These are phyloP conservation scores for Salicornia ramosissima DNA, from an alignment of 148 eudicot genomes.

Conservation along the genomic window DNA sequence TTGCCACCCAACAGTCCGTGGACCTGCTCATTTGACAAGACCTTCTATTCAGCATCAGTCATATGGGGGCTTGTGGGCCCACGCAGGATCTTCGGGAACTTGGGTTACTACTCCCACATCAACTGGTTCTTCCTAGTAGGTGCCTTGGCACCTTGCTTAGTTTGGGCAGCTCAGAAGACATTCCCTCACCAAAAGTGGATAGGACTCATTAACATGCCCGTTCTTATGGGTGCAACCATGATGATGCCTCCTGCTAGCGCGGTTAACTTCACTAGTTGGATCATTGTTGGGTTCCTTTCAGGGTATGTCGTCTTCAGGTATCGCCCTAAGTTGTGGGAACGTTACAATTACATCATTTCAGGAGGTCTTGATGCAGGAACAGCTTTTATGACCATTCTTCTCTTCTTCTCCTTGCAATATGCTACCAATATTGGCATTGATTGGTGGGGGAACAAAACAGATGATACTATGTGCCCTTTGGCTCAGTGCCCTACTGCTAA, in stretches of 20 bases:
- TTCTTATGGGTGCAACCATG: constrained; percentile 50
- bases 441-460: constrained; percentile 68
- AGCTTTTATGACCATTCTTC: constrained; percentile 54
- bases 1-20: constrained; percentile 78
- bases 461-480: constrained; percentile 48
- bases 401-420: constrained; percentile 49
- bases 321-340: constrained; percentile 63
- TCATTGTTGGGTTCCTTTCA: constrained; percentile 50
- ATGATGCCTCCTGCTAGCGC: constrained; percentile 82
- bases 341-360: constrained; percentile 67
- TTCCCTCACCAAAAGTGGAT: constrained; percentile 74
- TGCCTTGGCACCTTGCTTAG: constrained; percentile 54
- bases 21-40: constrained; percentile 76
- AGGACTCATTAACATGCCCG: constrained; percentile 49
- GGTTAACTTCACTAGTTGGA: constrained; percentile 77
- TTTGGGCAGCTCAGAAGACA: constrained; percentile 47
- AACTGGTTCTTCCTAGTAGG: constrained; percentile 86
- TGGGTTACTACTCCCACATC: constrained; percentile 65
- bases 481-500: constrained; percentile 73
- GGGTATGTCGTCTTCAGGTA: constrained; percentile 54
- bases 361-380: constrained; percentile 80
- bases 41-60: constrained; percentile 80
- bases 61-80: constrained; percentile 96
- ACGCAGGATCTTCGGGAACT: constrained; percentile 72
- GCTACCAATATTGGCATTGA: constrained; percentile 34